Conservation (phyloP, 2,329 filamentous ascomycete genomes). For the Diaporthe capsici region DNA sequence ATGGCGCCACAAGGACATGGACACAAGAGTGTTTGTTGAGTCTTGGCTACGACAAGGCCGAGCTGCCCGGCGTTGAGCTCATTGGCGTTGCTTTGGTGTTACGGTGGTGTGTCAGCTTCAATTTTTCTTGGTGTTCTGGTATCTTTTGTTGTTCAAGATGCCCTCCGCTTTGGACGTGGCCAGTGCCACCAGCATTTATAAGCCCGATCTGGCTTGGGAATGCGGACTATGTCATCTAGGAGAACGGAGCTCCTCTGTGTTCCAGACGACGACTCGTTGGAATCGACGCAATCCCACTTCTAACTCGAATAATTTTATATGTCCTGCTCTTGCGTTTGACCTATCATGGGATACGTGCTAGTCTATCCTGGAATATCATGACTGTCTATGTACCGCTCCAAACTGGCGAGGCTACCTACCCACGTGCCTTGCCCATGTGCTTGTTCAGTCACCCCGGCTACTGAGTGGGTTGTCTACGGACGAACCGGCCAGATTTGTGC, state of each 20-base stretch:
- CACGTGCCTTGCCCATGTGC: not conserved
- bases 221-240: not conserved
- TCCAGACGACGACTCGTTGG: not conserved
- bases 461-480: not conserved
- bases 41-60: not conserved
- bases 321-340: not conserved
- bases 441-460: not conserved
- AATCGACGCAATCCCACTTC: not conserved
- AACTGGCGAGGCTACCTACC: not conserved
- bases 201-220: not conserved
- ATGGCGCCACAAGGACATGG: not conserved
- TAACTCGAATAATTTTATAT: conserved; percentile 14
- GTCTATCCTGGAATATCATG: not conserved
- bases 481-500: not conserved
- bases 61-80: conserved; percentile 18
- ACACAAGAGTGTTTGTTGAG: not conserved
- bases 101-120: conserved; percentile 14
- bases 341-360: not conserved
- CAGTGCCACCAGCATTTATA: not conserved
- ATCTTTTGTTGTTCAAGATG: not conserved
- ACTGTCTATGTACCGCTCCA: not conserved
- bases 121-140: conserved; percentile 35
- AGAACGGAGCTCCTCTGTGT: not conserved
- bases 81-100: conserved; percentile 34
- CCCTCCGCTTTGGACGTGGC: not conserved